phyloP scores from a whole-genome alignment of 1,284 basidiomycete species.

The Austroboletus rostrupii region DNA sequence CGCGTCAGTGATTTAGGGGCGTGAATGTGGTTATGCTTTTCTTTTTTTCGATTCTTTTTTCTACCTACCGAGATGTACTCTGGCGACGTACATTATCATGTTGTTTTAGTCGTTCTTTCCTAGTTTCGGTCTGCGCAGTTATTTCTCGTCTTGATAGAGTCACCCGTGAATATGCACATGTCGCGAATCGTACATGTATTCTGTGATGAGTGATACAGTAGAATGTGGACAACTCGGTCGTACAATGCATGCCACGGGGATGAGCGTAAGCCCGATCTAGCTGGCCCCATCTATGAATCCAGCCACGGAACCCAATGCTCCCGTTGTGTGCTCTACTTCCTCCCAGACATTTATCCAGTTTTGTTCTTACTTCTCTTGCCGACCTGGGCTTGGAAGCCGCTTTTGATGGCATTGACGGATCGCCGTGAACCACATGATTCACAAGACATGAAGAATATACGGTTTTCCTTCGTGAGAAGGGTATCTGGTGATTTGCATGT shows the following conservation, averaged over 20 bases:
- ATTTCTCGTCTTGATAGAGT: conserved; percentile 11
- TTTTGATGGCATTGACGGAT: conserved; percentile 96
- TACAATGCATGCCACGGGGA: conserved; percentile 6
- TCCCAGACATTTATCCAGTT: conserved; percentile 17
- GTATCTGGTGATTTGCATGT: conserved; percentile 99
- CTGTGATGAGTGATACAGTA: conserved; percentile 15
- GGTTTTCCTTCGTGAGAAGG: conserved; percentile 93
- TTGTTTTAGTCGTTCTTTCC: conserved; percentile 14
- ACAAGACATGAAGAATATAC: conserved; percentile 99
- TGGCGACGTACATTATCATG: conserved; percentile 16
- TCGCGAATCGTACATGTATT: conserved; percentile 21
- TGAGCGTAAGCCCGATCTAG: not conserved
- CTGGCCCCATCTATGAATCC: conserved; percentile 3
- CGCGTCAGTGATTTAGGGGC: conserved; percentile 59
- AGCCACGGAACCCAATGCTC: not conserved
- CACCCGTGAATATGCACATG: conserved; percentile 1
- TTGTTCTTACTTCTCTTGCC: conserved; percentile 75
- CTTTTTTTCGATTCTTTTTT: conserved; percentile 7
- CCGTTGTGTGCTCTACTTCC: not conserved
- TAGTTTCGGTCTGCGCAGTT: conserved; percentile 13
- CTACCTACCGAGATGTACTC: not conserved
- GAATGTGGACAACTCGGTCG: conserved; percentile 7
- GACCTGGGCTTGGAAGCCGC: conserved; percentile 97
- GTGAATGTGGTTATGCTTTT: conserved; percentile 17
- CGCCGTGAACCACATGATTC: conserved; percentile 90